Base-by-base conservation (phyloP, 129 eudicot species). In the Artemisia argyi region DNA sequence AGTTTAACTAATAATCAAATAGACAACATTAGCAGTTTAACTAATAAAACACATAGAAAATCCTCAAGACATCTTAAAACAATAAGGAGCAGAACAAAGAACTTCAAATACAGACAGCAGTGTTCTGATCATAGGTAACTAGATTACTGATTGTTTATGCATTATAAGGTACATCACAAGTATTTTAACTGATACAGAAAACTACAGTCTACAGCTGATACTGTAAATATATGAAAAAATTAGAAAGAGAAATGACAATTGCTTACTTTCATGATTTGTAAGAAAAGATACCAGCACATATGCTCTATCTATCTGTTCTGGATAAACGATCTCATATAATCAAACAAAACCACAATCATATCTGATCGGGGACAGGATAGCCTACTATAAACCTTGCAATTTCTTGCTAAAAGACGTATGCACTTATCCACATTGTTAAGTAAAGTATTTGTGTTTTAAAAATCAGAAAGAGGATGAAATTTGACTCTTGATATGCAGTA, bases 41-140 rank as follows among this genome's bases (percentile, higher is more conserved):
- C 20, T 28, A 14, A 5, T 46, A 55, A 57, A 76, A 76, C 53
- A 24, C 73, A 76, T 47, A 56, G 51, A 47, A 68, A 16, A 28
- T 57, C 22, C 20, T 55, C n/a, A 44, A 35, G 47, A 64, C 22
- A 54, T 64, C 65, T 64, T 64, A 52, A 24, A 54, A 39, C 11
- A 7, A 44, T 65, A 20, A 39, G 48, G 15, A 13, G n/a, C 66
- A 39, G 19, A 15, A 53, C 13, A 65, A 39, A 19, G 15, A 54
- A 65, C 65, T 52, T 74, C 61, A 19, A 48, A 53, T 20, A 3
- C 54, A 64, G 52, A 74, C 15, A n/a, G 52, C 17, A 42, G 28
- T 26, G 7, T 74, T 39, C 68, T 53, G 65, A 42, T 9, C 32
- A 35, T 7, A 63, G 65, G 15, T 19, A 50, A 48, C 64, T 51